A percentile compares a stretch with the other conserved stretches of the same genome.
These are phyloP conservation scores for Tolypocladium ovalisporum DNA, from an alignment of 2,329 filamentous ascomycete species.

Conservation along the genomic window DNA sequence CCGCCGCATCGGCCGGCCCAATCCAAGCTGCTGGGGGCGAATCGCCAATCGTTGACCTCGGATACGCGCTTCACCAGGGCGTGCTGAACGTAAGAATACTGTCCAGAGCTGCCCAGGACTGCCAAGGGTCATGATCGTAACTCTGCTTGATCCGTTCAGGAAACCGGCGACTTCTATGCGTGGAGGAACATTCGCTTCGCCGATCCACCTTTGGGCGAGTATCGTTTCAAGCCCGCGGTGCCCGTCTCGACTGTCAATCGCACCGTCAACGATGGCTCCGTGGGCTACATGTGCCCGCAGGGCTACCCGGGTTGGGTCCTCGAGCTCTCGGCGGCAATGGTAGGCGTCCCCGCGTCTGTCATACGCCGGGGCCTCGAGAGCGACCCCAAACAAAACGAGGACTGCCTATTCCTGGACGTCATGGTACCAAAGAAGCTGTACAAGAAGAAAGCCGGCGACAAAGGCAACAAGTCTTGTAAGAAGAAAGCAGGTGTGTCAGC, in stretches of 20 bases:
- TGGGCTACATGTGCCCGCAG: constrained; percentile 12
- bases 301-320: constrained; percentile 10
- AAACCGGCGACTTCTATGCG: constrained; percentile 17
- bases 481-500: not conserved
- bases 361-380: not conserved
- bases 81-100: not conserved
- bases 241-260: constrained; percentile 12
- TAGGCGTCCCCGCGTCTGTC: not conserved
- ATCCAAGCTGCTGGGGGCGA: not conserved
- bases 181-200: constrained; percentile 26
- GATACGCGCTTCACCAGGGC: constrained; percentile 6
- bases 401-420: constrained; percentile 36
- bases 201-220: constrained; percentile 18
- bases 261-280: constrained; percentile 16
- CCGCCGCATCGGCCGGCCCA: not conserved
- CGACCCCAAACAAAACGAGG: constrained; percentile 17
- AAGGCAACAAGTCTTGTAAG: not conserved
- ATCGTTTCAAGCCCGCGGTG: constrained; percentile 19
- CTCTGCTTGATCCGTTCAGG: not conserved
- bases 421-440: constrained; percentile 28
- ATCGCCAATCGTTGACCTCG: constrained; percentile 4
- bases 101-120: not conserved
- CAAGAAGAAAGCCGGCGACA: constrained; percentile 3
- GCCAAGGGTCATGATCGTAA: not conserved
- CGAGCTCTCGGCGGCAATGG: not conserved